Evolutionary conservation across 306 rosid species (phyloP), one percentile per base, ranked within the genome.

Genomic region (Calophaca sinica): DNA sequence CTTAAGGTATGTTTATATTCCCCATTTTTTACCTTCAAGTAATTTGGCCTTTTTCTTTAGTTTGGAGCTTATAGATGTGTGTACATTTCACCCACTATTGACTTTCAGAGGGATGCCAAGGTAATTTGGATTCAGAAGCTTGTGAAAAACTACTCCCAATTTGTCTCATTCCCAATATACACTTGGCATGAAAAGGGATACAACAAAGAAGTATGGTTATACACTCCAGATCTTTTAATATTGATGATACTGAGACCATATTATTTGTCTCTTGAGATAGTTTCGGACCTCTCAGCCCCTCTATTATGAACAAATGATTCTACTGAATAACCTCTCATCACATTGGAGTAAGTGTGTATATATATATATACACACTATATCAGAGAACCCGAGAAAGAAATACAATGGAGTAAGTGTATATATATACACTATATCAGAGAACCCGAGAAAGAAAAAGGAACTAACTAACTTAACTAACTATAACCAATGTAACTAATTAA

Each of bases 141-240:
- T 83, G 90, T 94, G 46, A 94, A 87, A 80, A 90, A 92, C 80
- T 92, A 94, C 82, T 94, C 99, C 31, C 96, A 88, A 51, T 94
- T 94, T 80, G 96, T 94, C 68, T 88, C 97, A 62, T 94, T 92
- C 86, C 97, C 96, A 6, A 90, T 94, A 74, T 94, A 88, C 88
- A 90, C 89, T 6, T 94, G 99, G 99, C 88, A 94, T 85, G 97
- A 94, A 83, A 90, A 92, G 75, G 99, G 96, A 32, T 86, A 69
- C 81, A 90, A 97, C 54, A 88, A 88, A 82, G 99, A 94, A 86
- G 99, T 90, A 79, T 73, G 69, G 9, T 41, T 68, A 6, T 66
- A 10, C n/a, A 12, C 20, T 38, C 36, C 36, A 15, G n/a, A 70
- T 74, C 53, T 53, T 53, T 63, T 49, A 4, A 54, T 10, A 52